Evolutionary conservation across 306 rosid species (phyloP).

Genomic region (Erythrophleum fordii): DNA sequence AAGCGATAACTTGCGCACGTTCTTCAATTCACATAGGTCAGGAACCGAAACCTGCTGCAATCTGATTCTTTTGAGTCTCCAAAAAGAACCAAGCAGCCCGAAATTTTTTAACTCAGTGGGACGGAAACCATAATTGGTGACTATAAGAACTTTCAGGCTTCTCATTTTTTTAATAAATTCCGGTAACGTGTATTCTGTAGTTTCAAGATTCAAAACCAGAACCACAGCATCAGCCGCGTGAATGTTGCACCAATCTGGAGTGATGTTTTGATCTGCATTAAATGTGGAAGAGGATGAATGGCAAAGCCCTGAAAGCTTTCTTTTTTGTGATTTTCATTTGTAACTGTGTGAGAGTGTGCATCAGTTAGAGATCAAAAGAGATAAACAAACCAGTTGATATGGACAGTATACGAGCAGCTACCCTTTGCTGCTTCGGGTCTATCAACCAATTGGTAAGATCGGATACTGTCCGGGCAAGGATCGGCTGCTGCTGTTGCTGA

Average conservation of each 20-base stretch:
- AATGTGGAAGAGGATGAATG: background rate
- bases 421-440: background rate
- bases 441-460: background rate
- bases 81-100: slow-evolving; percentile 6
- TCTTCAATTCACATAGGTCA: slow-evolving; percentile 14
- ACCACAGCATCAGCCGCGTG: background rate
- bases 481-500: background rate
- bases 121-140: slow-evolving; percentile 39
- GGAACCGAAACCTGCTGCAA: slow-evolving; percentile 41
- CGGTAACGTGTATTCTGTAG: background rate
- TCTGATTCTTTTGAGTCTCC: slow-evolving; percentile 41
- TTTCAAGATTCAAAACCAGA: background rate
- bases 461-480: background rate
- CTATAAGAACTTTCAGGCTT: slow-evolving; percentile 8
- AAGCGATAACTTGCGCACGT: slow-evolving; percentile 45
- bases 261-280: background rate
- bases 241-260: background rate
- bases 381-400: background rate
- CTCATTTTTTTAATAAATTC: background rate
- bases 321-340: background rate
- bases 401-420: background rate
- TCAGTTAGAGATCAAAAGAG: background rate
- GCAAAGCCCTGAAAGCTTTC: background rate
- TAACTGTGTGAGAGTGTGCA: background rate
- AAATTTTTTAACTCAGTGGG: slow-evolving; percentile 23